Base-by-base conservation (phyloP, 2,329 filamentous ascomycete species). In the Curvularia spicifera region DNA sequence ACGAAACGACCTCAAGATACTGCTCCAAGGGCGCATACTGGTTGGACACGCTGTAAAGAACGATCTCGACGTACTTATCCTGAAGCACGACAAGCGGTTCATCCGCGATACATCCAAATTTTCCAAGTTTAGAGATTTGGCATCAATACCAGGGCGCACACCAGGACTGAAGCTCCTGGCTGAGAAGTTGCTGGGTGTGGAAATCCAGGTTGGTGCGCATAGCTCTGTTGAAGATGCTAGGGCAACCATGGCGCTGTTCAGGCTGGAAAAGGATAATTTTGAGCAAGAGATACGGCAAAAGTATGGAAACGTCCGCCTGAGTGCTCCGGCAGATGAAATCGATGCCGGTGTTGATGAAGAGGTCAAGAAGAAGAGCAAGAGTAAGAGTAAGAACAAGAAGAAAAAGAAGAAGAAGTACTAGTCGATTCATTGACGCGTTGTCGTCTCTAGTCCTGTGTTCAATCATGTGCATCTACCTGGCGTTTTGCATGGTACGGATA, bases 231-330 rank as follows among this genome's bases (percentile, higher is more conserved):
- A 88, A 69, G 95, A 99, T 81, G 95, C 95, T 1, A 83, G 92
- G 65, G 92, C 91, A 5, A 89, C 93, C 0, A 98, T 99, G 93
- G 80, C 94, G 55, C 79, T 99, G 42, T 98, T 96, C 72, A 84
- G 91, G 61, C 86, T 87, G 65, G 87, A 93, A 74, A 98, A 97
- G 79, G 83, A 88, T 18, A 90, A 84, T 0, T 97, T 99, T 72
- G 95, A 98, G 73, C 81, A 87, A 56, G 91, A 96, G 73, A 87
- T 92, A 74, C 81, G 88, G 55, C 88, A 87, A 75, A 86, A 85
- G 56, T 95, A 73, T 57, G 71, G 73, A 12, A 67, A 71, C 33
- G 64, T 69, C 13, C 69, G 66, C 35, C 49, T 67, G 5, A 72
- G 71, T 26, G 60, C 63, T 59, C 53, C 55, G 39, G 61, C 64